Conservation (phyloP, 2,329 filamentous ascomycete genomes). For the Aspergillus puulaauensis region DNA sequence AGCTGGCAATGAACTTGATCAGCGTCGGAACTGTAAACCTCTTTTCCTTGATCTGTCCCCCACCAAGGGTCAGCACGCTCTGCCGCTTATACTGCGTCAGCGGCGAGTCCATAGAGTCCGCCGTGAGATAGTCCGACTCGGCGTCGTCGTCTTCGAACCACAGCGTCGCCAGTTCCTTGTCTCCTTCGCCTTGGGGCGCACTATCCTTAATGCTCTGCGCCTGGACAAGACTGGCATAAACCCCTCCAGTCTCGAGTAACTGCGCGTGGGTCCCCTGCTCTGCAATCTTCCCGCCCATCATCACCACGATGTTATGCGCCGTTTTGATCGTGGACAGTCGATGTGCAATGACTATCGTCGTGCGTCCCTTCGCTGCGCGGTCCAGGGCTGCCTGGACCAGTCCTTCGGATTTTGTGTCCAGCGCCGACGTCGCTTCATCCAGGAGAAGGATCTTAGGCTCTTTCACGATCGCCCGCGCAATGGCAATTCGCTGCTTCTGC, state of each 20-base stretch:
- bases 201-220: conserved; percentile 58
- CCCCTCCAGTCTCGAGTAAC: conserved; percentile 64
- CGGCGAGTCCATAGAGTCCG: conserved; percentile 15
- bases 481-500: conserved; percentile 95
- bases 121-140: not conserved
- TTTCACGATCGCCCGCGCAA: conserved; percentile 87
- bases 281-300: conserved; percentile 74
- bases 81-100: conserved; percentile 3
- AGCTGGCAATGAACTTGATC: conserved; percentile 72
- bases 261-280: conserved; percentile 82
- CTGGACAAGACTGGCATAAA: conserved; percentile 77
- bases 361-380: conserved; percentile 78
- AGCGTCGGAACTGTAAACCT: conserved; percentile 61
- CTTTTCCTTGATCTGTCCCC: conserved; percentile 36
- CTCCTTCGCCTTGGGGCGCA: not conserved
- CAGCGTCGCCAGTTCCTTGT: conserved; percentile 11
- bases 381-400: conserved; percentile 93
- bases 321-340: conserved; percentile 78
- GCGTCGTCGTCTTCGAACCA: conserved; percentile 13
- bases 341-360: conserved; percentile 95
- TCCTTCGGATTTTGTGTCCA: conserved; percentile 93
- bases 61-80: not conserved
- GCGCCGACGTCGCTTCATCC: conserved; percentile 89
- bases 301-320: conserved; percentile 62
- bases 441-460: conserved; percentile 90